Evolutionary conservation across 2,329 filamentous ascomycete species (phyloP), one percentile per base, ranked within the genome.

Genomic region (Xenoacremonium recifei): DNA sequence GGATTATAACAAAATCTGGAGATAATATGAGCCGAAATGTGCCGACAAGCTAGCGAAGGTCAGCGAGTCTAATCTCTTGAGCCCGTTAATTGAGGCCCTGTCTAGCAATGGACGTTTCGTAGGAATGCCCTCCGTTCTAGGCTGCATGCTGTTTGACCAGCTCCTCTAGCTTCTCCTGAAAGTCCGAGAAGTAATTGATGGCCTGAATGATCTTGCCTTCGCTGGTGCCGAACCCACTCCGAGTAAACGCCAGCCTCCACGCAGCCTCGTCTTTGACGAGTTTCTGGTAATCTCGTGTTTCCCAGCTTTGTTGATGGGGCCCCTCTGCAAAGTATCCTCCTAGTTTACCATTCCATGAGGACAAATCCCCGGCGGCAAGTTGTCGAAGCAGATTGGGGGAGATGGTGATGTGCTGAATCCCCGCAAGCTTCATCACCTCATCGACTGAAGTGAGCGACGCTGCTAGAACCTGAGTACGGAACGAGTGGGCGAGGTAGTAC

Each of bases 381-480:
- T 70, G 62, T 7, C 59, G 60, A 19, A 85, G 62, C 3, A 84
- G 60, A 1, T 61, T 62, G 0, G 80, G 79, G 0, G 79, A 68
- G 25, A 85, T 68, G 0, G 80, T 84, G 17, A 85, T 74, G 54
- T 81, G 76, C 27, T 80, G 65, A 2, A 75, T 72, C 1, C 80
- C 79, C 2, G 76, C 76, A 2, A 84, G 66, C 34, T 66, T 66
- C 65, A 80, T 75, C n/a, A 80, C 74, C 50, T 85, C 79, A 2
- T 75, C 69, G 2, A 72, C 69, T 1, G 71, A 77, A 0, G 77
- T 81, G 34, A 84, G 61, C 25, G 76, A 79, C 3, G 78, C 79
- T 0, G 76, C 74, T 5, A 84, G 55, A 3, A 84, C 75, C 41
- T 72, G 63, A 0, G 79, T 81, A 21, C 54, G 66, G 51, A 54